Evolutionary conservation across 2,329 filamentous ascomycete genomes (phyloP).

Genomic region (Bipolaris cookei): DNA sequence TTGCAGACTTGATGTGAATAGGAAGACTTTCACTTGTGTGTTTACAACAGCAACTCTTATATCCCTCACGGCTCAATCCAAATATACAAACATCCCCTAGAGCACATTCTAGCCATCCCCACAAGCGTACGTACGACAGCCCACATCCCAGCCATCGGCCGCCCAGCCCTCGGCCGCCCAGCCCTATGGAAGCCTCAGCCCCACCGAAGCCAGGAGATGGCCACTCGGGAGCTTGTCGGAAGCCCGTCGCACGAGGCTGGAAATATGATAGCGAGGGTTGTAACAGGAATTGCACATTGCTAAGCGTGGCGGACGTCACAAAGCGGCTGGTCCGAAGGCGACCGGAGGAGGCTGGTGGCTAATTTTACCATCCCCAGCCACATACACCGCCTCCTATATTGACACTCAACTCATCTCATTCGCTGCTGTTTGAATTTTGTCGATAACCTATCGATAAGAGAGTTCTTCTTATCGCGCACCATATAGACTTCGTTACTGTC

Average conservation of each 20-base stretch:
- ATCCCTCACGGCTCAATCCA: constrained; percentile 6
- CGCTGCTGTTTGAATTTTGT: neutral
- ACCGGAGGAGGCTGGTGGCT: constrained; percentile 9
- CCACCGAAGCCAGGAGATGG: constrained; percentile 3
- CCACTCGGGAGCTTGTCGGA: constrained; percentile 9
- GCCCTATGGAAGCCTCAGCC: constrained; percentile 11
- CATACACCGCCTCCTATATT: constrained; percentile 8
- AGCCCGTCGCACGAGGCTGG: neutral
- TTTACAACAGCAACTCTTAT: constrained; percentile 11
- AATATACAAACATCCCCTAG: neutral
- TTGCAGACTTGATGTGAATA: no score
- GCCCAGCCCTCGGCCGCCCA: constrained; percentile 13
- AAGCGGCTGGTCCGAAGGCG: constrained; percentile 3
- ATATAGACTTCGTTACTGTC: neutral
- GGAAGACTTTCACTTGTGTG: neutral
- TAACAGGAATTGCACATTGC: neutral
- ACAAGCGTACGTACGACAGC: constrained; percentile 19
- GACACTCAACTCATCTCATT: neutral
- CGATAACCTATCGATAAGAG: neutral
- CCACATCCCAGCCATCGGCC: constrained; percentile 17
- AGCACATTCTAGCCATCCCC: constrained; percentile 12
- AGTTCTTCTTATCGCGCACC: neutral
- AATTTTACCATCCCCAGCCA: constrained; percentile 16
- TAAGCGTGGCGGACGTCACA: constrained; percentile 1
- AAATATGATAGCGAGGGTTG: neutral